phyloP scores from a whole-genome alignment of 768 basidiomycete genomes.

The Kwoniella sp. region DNA sequence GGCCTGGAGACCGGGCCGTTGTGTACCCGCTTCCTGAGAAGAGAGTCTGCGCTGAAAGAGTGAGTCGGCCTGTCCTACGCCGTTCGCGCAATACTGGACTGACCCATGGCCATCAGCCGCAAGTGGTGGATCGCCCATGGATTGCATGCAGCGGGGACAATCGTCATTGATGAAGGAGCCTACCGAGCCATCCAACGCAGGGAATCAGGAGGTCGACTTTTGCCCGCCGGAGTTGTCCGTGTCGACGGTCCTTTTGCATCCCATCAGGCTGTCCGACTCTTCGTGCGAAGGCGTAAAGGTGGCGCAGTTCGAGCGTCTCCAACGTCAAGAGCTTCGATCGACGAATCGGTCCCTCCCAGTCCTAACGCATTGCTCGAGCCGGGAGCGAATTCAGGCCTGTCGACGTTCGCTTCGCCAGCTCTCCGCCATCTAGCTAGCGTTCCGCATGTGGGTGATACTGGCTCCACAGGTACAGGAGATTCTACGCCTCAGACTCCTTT shows the following conservation, averaged over 20 bases:
- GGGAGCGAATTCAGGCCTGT: not conserved
- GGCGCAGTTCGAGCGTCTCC: not conserved
- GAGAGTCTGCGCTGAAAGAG: conserved; percentile 47
- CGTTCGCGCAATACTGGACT: not conserved
- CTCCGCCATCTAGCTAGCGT: conserved; percentile 6
- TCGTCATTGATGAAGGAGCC: conserved; percentile 85
- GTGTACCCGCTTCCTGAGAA: conserved; percentile 74
- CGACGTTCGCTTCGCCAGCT: conserved; percentile 6
- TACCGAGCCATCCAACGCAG: conserved; percentile 76
- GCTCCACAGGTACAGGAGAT: too few species aligned
- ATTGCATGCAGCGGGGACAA: conserved; percentile 76
- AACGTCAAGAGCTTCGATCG: conserved; percentile 13
- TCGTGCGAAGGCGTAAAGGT: conserved; percentile 54
- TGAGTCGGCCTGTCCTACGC: conserved; percentile 17
- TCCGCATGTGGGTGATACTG: too few species aligned
- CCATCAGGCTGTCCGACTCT: conserved; percentile 86
- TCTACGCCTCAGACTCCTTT: conserved; percentile 58
- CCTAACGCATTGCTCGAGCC: not conserved
- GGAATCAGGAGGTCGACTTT: conserved; percentile 75
- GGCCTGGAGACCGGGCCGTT: conserved; percentile 56
- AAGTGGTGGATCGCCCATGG: conserved; percentile 99
- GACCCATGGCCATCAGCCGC: conserved; percentile 57
- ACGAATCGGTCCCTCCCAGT: conserved; percentile 15
- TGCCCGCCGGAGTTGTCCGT: conserved; percentile 85
- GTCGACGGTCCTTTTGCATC: conserved; percentile 86